Evolutionary conservation across 441 rosid genomes (phyloP), one percentile per base, ranked within the genome.

Genomic region (Dalechampia spathulata): DNA sequence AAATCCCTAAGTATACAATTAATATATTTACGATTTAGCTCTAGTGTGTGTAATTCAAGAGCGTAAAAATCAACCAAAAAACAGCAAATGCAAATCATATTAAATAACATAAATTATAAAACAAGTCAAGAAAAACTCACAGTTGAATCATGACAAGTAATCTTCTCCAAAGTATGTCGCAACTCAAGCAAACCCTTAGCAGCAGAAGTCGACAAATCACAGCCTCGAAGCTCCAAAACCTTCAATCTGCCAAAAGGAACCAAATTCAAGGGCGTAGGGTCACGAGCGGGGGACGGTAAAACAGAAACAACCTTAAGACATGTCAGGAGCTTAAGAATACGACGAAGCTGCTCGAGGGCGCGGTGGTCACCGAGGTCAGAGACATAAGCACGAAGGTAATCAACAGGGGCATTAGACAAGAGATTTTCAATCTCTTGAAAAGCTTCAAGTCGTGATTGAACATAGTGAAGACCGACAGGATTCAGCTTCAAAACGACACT

Each of bases 321-420:
- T 43, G 97, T 82, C 5, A 92, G 76, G 42, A 89, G 76, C 16
- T 90, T 76, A 25, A 92, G 85, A 22, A 92, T 86, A 63, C 99
- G 77, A 16, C 94, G 86, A 50, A 92, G 83, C 78, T 92, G 96
- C 73, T 92, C 96, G 23, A 92, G 90, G 0, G 99, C 99, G 7
- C 99, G 90, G 75, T 81, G 82, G 66, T 92, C 97, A 1, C 99
- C 99, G 1, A 92, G 87, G 73, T 92, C 96, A 15, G 96, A 89
- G 6, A 92, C 78, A 58, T 92, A 92, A 50, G 99, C 99, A 32
- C 96, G 92, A 51, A 93, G 95, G 64, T 87, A 93, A 63, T 93
- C 97, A 22, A 93, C 87, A 3, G 99, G 99, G 26, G 99, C 96
- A 23, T 83, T 85, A 4, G 92, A 65, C 44, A 87, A 84, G 58